phyloP scores from a whole-genome alignment of 1,139 yeast species.

The Diutina neorugosa region DNA sequence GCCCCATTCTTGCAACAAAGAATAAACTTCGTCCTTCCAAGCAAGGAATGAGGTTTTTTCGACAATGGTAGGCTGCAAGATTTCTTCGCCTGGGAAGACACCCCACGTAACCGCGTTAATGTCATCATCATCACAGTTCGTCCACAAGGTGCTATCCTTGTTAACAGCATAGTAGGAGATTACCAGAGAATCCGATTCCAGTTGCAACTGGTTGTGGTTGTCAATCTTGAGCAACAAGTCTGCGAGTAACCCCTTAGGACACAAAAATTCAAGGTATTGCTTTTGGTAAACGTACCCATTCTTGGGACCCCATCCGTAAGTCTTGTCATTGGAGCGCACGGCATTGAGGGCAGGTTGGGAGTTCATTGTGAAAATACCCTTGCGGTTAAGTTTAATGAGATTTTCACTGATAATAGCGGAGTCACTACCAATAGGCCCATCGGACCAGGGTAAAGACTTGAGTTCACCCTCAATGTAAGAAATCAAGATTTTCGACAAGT shows the following conservation, averaged over 20 bases:
- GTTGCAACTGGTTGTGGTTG: slow-evolving; percentile 20
- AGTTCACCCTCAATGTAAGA: slow-evolving; percentile 59
- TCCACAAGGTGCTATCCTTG: slow-evolving; percentile 40
- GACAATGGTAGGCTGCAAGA: slow-evolving; percentile 87
- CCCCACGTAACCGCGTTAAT: slow-evolving; percentile 99
- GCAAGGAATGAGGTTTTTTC: slow-evolving; percentile 81
- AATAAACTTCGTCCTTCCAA: slow-evolving; percentile 93
- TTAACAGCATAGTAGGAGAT: slow-evolving; percentile 78
- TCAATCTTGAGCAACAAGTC: slow-evolving; percentile 24
- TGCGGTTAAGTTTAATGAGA: slow-evolving; percentile 48
- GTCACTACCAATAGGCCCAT: slow-evolving; percentile 75
- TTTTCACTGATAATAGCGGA: slow-evolving; percentile 49
- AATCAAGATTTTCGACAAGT: slow-evolving; percentile 50
- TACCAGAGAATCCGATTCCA: slow-evolving; percentile 17
- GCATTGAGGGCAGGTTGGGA: slow-evolving; percentile 95
- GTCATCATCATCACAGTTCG: slow-evolving; percentile 62
- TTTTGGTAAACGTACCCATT: slow-evolving; percentile 90
- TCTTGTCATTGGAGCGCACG: slow-evolving; percentile 51
- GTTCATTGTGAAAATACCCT: slow-evolving; percentile 71
- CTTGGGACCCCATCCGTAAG: slow-evolving; percentile 93
- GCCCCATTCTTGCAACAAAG: slow-evolving; percentile 76
- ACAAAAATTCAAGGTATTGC: slow-evolving; percentile 75
- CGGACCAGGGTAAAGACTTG: slow-evolving; percentile 88
- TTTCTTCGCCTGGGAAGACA: slow-evolving; percentile 85
- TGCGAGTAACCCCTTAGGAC: slow-evolving; percentile 45